These are phyloP conservation scores for Penicillium sp. DNA, from an alignment of 2,329 filamentous ascomycete genomes.

Conservation along the genomic window DNA sequence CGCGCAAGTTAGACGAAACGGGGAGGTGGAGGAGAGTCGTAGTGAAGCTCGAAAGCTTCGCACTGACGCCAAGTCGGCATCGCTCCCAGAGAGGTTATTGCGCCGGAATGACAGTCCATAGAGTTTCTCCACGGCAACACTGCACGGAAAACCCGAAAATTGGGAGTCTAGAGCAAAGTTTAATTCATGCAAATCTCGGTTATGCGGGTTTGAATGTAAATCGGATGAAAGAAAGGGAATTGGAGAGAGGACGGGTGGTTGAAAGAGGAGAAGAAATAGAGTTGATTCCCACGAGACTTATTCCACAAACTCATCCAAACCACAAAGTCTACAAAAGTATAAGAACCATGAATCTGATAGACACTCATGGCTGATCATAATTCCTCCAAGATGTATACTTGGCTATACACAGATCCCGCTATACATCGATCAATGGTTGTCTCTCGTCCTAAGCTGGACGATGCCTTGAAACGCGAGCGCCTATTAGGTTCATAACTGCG, in stretches of 20 bases:
- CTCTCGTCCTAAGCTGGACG: too few relatives aligned
- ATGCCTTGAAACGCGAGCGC: too few relatives aligned
- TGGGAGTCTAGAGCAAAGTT: background rate
- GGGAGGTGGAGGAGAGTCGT: conserved; percentile 8
- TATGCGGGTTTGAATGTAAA: background rate
- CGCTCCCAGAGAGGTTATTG: conserved; percentile 24
- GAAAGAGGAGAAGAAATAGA: background rate
- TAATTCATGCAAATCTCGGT: background rate
- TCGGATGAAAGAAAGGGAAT: background rate
- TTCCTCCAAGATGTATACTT: too few relatives aligned
- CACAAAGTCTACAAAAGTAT: background rate
- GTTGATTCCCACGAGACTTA: background rate
- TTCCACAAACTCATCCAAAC: too few relatives aligned
- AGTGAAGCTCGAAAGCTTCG: conserved; percentile 7
- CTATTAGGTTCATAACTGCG: too few relatives aligned
- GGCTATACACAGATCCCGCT: too few relatives aligned
- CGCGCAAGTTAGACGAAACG: background rate
- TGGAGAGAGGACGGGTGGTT: background rate
- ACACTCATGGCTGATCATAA: background rate
- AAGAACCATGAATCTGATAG: background rate
- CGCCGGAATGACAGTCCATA: conserved; percentile 25
- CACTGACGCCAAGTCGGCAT: conserved; percentile 2
- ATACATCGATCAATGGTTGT: too few relatives aligned
- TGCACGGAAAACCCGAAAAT: background rate
- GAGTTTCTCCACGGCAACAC: conserved; percentile 9